Evolutionary conservation across 2,329 filamentous ascomycete genomes (phyloP).

Genomic region (Trichoderma endophyticum): DNA sequence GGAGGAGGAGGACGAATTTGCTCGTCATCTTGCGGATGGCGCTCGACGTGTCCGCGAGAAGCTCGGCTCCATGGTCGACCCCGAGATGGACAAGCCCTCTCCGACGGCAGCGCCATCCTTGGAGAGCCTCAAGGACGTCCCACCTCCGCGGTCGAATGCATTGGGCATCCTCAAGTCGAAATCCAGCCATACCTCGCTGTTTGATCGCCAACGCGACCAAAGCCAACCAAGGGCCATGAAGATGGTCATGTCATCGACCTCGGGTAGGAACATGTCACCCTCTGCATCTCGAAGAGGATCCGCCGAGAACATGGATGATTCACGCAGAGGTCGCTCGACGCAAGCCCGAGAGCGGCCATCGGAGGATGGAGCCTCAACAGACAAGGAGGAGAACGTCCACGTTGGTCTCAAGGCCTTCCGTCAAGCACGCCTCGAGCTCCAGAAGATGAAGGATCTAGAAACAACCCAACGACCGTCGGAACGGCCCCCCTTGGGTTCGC

Average conservation of each 20-base stretch:
- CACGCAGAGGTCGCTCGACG: constrained; percentile 9
- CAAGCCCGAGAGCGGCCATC: constrained; percentile 22
- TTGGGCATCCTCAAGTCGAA: constrained; percentile 64
- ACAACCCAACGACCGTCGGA: constrained; percentile 37
- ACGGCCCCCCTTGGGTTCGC: constrained; percentile 25
- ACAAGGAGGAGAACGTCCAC: constrained; percentile 43
- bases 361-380: constrained; percentile 27
- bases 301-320: constrained; percentile 17
- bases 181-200: constrained; percentile 64
- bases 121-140: constrained; percentile 34
- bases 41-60: constrained; percentile 70
- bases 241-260: constrained; percentile 54
- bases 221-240: constrained; percentile 56
- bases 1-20: constrained; percentile 69
- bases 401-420: constrained; percentile 55
- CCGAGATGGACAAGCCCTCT: constrained; percentile 45
- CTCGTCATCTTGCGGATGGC: constrained; percentile 67
- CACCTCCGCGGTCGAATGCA: constrained; percentile 48
- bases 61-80: constrained; percentile 65
- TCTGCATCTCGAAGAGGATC: constrained; percentile 35
- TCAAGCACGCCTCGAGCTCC: constrained; percentile 55
- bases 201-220: constrained; percentile 42
- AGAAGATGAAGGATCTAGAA: constrained; percentile 54
- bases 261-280: constrained; percentile 40
- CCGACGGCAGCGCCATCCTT: constrained; percentile 33